phyloP scores from a whole-genome alignment of 2,329 filamentous ascomycete species.

The Fusarium anthophilum region DNA sequence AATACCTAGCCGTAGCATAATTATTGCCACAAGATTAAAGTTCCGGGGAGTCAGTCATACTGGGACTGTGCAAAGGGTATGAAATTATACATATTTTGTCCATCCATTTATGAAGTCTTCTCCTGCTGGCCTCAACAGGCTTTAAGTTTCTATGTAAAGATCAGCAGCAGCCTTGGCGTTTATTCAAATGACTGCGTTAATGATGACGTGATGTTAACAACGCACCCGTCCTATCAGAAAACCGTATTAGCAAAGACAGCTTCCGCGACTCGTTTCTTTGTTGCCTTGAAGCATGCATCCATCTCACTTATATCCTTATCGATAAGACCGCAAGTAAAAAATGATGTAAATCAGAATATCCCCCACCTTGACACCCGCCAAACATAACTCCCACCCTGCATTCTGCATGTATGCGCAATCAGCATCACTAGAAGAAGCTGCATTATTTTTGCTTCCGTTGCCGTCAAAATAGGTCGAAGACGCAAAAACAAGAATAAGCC shows the following conservation, averaged over 20 bases:
- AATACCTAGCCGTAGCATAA: neutral
- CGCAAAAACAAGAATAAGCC: slow-evolving; percentile 49
- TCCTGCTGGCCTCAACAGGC: neutral
- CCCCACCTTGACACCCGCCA: slow-evolving; percentile 27
- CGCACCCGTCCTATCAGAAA: neutral
- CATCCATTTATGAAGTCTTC: neutral
- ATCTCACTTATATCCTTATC: slow-evolving; percentile 34
- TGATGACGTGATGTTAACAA: neutral
- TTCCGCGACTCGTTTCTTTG: neutral
- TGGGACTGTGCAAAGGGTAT: neutral
- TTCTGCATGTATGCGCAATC: slow-evolving; percentile 24
- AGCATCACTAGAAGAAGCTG: neutral
- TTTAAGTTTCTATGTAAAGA: neutral
- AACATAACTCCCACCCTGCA: slow-evolving; percentile 6
- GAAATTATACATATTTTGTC: neutral
- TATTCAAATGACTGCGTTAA: neutral
- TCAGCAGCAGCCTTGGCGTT: neutral
- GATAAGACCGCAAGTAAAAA: slow-evolving; percentile 33
- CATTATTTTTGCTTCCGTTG: neutral
- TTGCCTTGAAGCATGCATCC: slow-evolving; percentile 10
- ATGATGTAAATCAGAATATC: slow-evolving; percentile 39
- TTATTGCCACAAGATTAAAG: neutral
- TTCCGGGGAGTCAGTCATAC: neutral
- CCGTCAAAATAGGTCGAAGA: slow-evolving; percentile 53
- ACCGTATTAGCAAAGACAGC: neutral